Percentiles rank a stretch among this genome's conserved stretches.
Conservation (phyloP, 441 rosid species). For the Jatropha podagrica region DNA sequence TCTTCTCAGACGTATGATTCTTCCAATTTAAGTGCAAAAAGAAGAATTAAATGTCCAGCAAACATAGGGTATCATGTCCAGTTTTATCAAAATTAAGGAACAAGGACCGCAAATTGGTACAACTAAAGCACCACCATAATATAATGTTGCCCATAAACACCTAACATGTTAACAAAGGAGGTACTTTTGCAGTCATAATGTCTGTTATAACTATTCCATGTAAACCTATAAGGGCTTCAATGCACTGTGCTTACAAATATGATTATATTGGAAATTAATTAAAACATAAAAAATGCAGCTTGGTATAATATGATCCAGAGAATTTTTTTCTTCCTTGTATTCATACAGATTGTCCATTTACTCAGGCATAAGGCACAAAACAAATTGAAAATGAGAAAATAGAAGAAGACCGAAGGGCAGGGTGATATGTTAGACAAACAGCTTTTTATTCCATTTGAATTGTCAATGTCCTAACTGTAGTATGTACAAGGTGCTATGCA, state of each 20-base stretch:
- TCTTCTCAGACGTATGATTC: slow-evolving; percentile 21
- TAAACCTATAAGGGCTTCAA: background rate
- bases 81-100: background rate
- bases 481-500: background rate
- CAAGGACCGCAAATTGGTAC: background rate
- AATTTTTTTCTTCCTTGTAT: background rate
- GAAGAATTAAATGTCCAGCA: slow-evolving; percentile 1
- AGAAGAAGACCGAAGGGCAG: background rate
- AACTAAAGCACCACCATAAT: background rate
- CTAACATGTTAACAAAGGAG: background rate
- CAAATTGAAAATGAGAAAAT: background rate
- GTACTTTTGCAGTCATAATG: background rate
- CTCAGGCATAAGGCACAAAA: background rate
- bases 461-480: slow-evolving; percentile 5
- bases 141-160: background rate
- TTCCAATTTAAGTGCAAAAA: slow-evolving; percentile 29
- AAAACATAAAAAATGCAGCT: background rate
- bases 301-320: background rate
- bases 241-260: background rate
- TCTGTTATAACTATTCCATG: background rate
- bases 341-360: background rate
- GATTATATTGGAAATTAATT: background rate
- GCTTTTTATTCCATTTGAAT: background rate
- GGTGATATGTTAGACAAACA: background rate
- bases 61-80: background rate